Conservation (phyloP, 148 eudicot genomes). For the Chenopodium album region DNA sequence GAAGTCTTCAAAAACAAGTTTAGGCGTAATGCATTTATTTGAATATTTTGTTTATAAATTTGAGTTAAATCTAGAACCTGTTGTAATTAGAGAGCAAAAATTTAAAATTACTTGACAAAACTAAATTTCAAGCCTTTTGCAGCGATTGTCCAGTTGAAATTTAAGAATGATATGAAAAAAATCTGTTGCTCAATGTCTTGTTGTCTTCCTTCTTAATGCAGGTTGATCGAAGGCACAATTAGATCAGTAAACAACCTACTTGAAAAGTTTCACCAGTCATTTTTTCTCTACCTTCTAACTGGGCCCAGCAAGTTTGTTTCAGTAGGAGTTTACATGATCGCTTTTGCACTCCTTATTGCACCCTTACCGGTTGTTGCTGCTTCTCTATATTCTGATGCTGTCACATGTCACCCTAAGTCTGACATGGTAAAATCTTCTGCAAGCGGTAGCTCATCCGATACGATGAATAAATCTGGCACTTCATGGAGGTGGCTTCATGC, state of each 20-base stretch:
- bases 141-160: neutral
- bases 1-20: neutral
- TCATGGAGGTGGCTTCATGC: conserved; percentile 92
- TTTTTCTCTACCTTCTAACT: conserved; percentile 83
- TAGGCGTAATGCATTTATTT: neutral
- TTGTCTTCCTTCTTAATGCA: conserved; percentile 36
- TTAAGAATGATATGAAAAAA: neutral
- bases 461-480: conserved; percentile 20
- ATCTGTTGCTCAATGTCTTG: conserved; percentile 12
- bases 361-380: conserved; percentile 91
- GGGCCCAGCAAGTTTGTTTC: conserved; percentile 87
- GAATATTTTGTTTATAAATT: neutral
- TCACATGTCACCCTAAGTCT: conserved; percentile 25
- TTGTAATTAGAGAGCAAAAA: neutral
- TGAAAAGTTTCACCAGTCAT: conserved; percentile 97
- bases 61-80: neutral
- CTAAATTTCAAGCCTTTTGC: neutral
- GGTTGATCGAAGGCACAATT: conserved; percentile 83
- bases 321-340: conserved; percentile 97
- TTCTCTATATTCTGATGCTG: conserved; percentile 74
- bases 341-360: conserved; percentile 84
- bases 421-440: conserved; percentile 27
- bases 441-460: conserved; percentile 19
- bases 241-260: conserved; percentile 92
- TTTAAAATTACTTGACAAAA: neutral